phyloP scores from a whole-genome alignment of 352 stramenopile species.

The Phytopythium sindhum region DNA sequence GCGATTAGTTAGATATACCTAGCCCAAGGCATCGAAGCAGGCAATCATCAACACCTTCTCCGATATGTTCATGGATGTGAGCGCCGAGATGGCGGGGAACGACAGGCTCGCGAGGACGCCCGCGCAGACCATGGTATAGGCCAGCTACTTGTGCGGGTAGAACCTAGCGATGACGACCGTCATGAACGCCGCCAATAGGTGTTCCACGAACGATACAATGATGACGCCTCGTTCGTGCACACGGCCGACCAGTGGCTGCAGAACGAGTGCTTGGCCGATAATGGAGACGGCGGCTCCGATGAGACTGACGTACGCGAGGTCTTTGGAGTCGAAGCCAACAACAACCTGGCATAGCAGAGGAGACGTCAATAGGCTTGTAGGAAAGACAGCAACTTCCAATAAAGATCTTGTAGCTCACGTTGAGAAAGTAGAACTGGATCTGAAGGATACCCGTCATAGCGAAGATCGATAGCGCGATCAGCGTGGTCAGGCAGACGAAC shows the following conservation, averaged over 20 bases:
- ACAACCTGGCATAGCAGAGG: neutral
- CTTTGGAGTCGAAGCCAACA: conserved; percentile 61
- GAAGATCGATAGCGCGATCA: conserved; percentile 69
- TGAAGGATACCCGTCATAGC: conserved; percentile 50
- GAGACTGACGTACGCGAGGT: conserved; percentile 54
- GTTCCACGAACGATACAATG: conserved; percentile 41
- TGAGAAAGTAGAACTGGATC: conserved; percentile 72
- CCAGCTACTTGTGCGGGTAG: conserved; percentile 53
- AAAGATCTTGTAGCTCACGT: conserved; percentile 25
- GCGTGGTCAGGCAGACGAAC: conserved; percentile 52
- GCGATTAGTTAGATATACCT: neutral
- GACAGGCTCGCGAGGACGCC: conserved; percentile 55
- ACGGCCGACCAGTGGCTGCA: conserved; percentile 56
- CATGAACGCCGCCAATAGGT: conserved; percentile 26
- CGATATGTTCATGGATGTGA: conserved; percentile 36
- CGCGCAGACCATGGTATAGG: conserved; percentile 38
- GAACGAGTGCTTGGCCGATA: conserved; percentile 47
- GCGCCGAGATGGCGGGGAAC: conserved; percentile 47
- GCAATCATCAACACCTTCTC: conserved; percentile 26
- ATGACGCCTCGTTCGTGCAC: conserved; percentile 66
- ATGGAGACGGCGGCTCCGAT: conserved; percentile 49
- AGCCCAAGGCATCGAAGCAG: neutral
- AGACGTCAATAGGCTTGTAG: neutral
- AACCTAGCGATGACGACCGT: conserved; percentile 38
- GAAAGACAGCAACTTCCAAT: neutral